Evolutionary conservation across 2,329 filamentous ascomycete species (phyloP).

Genomic region (Chrysosporium queenslandicum): DNA sequence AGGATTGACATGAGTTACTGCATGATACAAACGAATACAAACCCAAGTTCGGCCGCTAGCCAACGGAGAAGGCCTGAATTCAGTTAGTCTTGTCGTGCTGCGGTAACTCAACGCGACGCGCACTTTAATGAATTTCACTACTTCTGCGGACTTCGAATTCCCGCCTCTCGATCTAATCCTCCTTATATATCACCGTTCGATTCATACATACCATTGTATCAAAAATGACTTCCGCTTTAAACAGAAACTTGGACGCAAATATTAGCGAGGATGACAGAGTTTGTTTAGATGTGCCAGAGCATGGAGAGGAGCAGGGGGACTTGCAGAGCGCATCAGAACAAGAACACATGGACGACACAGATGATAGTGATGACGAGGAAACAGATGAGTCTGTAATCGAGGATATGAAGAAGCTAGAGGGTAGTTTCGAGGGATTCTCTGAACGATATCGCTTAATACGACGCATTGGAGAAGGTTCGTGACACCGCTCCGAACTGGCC

Average conservation of each 20-base stretch:
- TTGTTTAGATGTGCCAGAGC: slow-evolving; percentile 16
- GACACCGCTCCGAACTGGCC: too few species aligned
- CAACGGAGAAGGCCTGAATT: too few species aligned
- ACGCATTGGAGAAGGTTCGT: slow-evolving; percentile 83
- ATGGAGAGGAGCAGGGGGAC: slow-evolving; percentile 27
- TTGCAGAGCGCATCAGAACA: slow-evolving; percentile 15
- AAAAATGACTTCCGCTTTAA: background rate
- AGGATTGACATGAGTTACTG: too few species aligned
- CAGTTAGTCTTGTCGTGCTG: too few species aligned
- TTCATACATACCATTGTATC: too few species aligned
- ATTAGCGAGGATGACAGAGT: background rate
- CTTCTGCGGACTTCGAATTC: too few species aligned
- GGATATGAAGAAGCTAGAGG: slow-evolving; percentile 78
- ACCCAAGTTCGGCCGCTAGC: too few species aligned
- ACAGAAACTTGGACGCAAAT: background rate
- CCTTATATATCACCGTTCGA: too few species aligned
- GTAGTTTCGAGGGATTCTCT: slow-evolving; percentile 72
- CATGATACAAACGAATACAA: too few species aligned
- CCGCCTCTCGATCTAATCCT: too few species aligned
- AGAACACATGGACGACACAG: slow-evolving; percentile 20
- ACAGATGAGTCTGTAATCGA: slow-evolving; percentile 52
- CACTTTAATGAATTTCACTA: too few species aligned
- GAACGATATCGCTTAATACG: slow-evolving; percentile 84
- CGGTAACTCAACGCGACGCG: too few species aligned
- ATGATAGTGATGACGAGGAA: slow-evolving; percentile 27